Conservation (phyloP, 495 filamentous ascomycete species). For the Pyronema omphalodes region DNA sequence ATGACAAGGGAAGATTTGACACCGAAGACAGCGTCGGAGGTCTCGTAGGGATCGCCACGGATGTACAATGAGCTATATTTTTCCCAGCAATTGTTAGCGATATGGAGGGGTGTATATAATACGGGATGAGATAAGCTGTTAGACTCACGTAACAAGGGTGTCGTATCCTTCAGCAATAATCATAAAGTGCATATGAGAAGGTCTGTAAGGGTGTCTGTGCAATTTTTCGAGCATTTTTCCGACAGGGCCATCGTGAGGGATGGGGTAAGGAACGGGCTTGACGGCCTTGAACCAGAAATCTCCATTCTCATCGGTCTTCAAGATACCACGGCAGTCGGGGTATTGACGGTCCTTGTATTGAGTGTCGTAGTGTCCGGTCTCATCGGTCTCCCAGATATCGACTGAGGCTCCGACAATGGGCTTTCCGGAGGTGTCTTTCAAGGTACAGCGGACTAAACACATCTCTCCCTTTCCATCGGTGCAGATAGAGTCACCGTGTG, state of each 20-base stretch:
- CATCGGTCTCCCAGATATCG: constrained; percentile 91
- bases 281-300: constrained; percentile 80
- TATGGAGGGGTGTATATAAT: not conserved
- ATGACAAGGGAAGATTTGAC: constrained; percentile 72
- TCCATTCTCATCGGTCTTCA: constrained; percentile 51
- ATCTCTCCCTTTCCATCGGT: constrained; percentile 52
- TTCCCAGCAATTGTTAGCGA: not conserved
- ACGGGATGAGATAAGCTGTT: not conserved
- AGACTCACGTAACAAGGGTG: constrained; percentile 64
- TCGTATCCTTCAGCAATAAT: constrained; percentile 76
- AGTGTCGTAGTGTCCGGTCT: constrained; percentile 73
- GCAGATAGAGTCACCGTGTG: constrained; percentile 49
- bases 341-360: constrained; percentile 52
- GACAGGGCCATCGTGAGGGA: constrained; percentile 79
- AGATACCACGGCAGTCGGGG: constrained; percentile 65
- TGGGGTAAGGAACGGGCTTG: constrained; percentile 73
- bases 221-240: constrained; percentile 55
- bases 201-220: constrained; percentile 60
- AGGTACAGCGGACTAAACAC: constrained; percentile 56
- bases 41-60: constrained; percentile 72
- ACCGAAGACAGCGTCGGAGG: constrained; percentile 80
- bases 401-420: constrained; percentile 56
- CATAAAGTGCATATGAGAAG: constrained; percentile 90
- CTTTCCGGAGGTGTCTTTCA: constrained; percentile 47
- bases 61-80: constrained; percentile 47